Conservation (phyloP, 306 rosid genomes). For the Vicia sativa region DNA sequence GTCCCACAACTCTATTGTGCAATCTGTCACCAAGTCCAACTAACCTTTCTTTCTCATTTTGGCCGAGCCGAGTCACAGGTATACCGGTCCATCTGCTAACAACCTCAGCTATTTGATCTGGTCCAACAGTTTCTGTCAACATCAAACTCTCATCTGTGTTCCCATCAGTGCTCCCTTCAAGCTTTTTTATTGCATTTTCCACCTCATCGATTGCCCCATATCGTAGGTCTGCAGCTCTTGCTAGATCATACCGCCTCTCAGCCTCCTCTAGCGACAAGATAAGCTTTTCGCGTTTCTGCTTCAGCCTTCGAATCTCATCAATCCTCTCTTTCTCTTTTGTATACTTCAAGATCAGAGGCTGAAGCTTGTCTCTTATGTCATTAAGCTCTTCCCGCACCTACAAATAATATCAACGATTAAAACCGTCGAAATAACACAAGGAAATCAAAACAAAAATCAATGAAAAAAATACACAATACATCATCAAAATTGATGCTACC, state of each 20-base stretch:
- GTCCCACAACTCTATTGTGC: conserved; percentile 88
- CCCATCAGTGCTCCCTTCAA: conserved; percentile 57
- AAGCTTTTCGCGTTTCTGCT: conserved; percentile 79
- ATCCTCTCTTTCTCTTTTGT: conserved; percentile 80
- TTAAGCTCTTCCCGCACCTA: conserved; percentile 78
- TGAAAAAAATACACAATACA: neutral
- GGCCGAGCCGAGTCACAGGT: conserved; percentile 87
- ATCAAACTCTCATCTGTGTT: conserved; percentile 54
- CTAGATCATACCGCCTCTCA: conserved; percentile 77
- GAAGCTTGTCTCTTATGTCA: conserved; percentile 85
- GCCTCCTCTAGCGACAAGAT: conserved; percentile 72
- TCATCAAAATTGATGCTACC: neutral
- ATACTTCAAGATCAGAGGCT: conserved; percentile 78
- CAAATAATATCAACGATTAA: neutral
- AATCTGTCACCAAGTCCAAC: conserved; percentile 78
- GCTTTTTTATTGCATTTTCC: conserved; percentile 65
- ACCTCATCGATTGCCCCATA: conserved; percentile 89
- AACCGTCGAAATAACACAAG: neutral
- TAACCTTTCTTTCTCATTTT: conserved; percentile 71
- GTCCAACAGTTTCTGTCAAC: conserved; percentile 82
- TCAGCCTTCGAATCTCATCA: conserved; percentile 75
- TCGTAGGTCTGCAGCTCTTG: conserved; percentile 79
- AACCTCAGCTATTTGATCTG: conserved; percentile 84
- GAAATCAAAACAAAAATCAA: too few relatives aligned
- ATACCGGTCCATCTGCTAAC: conserved; percentile 95